Base-by-base conservation (phyloP, 345 rosid species). In the Citrus inodora region DNA sequence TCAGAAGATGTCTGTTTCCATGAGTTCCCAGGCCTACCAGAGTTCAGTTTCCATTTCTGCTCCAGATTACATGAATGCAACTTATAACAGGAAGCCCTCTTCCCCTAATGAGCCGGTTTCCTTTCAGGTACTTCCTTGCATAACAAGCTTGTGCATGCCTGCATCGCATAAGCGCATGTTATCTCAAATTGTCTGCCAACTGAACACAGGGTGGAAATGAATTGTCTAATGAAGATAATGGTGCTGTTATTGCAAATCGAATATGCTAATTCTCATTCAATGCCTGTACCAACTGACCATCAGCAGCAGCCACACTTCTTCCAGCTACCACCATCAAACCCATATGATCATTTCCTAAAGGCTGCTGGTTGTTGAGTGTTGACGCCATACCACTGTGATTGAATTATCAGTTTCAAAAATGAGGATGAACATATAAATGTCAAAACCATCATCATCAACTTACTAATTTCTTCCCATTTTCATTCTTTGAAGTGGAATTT, bases 331-430 rank as follows among this genome's bases (percentile, higher is more conserved):
- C 67, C 88, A 17, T 86, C 92, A 65, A 87, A 86, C 79, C 92
- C 97, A 40, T 92, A 82, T 10, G 93, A 90, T 76, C 85, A 85
- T 77, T 87, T 92, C 68, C 88, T 87, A 4, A 86, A 84, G 81
- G 88, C 94, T 38, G 90, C 89, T 73, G 92, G 90, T 71, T 91
- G 92, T 74, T 89, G 83, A 83, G 51, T 91, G 91, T 76, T 89
- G 83, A 80, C 58, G 14, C 51, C 51, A 46, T 46, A 0, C 51
- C 66, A 22, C 33, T 48, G 38, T 11, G 42, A 42, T 33, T 24
- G 3, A 40, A 40, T 16, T 7, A 7, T 35, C 53, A 25, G 67
- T n/a, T 9, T 46, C 46, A 32, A 51, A 63, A 71, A 53, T 21
- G 46, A 61, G 9, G 10, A 53, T 61, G 22, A 3, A 40, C 27